These are phyloP conservation scores for Avena insularis DNA, from an alignment of 176 grass and related monocot genomes.

Conservation along the genomic window DNA sequence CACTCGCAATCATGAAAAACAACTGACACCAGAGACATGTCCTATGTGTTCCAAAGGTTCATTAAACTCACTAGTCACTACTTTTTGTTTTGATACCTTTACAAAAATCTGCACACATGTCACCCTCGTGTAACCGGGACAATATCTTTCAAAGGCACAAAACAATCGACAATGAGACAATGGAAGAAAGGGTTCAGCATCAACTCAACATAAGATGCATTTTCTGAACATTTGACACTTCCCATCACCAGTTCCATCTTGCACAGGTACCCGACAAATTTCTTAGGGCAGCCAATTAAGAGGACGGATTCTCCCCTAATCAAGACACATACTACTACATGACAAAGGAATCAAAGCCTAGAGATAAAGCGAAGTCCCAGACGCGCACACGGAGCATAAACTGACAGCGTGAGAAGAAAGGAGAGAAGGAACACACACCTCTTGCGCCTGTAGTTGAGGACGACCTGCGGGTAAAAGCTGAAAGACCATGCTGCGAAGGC, in stretches of 20 bases:
- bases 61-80: background rate
- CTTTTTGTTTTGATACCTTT: background rate
- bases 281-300: background rate
- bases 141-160: background rate
- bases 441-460: slow-evolving; percentile 92
- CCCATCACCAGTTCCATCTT: background rate
- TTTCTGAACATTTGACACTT: background rate
- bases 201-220: background rate
- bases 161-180: background rate
- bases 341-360: background rate
- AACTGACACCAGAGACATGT: background rate
- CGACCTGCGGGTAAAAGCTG: slow-evolving; percentile 95
- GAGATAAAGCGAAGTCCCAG: background rate
- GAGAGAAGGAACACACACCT: slow-evolving; percentile 41
- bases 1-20: background rate
- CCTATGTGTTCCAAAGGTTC: background rate
- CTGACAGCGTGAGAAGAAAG: background rate
- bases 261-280: background rate
- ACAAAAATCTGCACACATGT: background rate
- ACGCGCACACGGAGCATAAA: background rate
- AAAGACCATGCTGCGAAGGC: slow-evolving; percentile 95
- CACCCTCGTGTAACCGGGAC: no score
- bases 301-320: background rate
- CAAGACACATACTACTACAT: background rate
- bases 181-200: background rate